Evolutionary conservation across 2,329 filamentous ascomycete genomes (phyloP), one percentile per base, ranked within the genome.

Genomic region (Diaporthe aspalathi): DNA sequence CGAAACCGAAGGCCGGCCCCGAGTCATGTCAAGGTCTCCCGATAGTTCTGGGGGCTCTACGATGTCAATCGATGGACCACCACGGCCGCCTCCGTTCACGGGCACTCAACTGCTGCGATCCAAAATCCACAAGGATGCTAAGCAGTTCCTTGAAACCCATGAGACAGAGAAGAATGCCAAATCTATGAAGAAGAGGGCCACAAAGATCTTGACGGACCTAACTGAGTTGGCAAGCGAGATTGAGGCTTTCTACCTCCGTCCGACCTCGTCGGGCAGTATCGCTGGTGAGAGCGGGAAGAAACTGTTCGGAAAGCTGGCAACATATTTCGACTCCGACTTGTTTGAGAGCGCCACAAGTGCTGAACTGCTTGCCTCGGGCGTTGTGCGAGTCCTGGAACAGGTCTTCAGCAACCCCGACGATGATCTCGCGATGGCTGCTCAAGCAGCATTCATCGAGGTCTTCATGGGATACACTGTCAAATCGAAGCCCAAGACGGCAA

Each of bases 301-400:
- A 2, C 84, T 97, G 0, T 98, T 98, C 81, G 84, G 86, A 40
- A 89, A 88, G 65, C 84, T 99, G 71, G 94, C 94, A 0, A 88
- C 89, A 3, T 95, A 96, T 78, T 99, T 99, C 76, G 92, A 97
- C 77, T 91, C 92, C 0, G 93, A 98, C 81, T 92, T 96, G 1
- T 82, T 97, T 68, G 93, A 97, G 78, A 97, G 94, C 79, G 95
- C 98, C 67, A 99, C 96, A 0, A 99, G 96, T 81, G 95, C 95
- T 60, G 96, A 99, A 79, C 85, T 99, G 40, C 89, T 98, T 67
- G 94, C 93, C 38, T 98, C 96, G 1, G 94, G 94, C 22, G 90
- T 99, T 69, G 95, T 99, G 14, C 90, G 93, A 54, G 91, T 94
- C 12, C 85, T 99, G 2, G 88, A 98, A 53, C 89, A 93, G 40